Base-by-base conservation (phyloP, 768 basidiomycete genomes). In the Asterophora lycoperdoides region DNA sequence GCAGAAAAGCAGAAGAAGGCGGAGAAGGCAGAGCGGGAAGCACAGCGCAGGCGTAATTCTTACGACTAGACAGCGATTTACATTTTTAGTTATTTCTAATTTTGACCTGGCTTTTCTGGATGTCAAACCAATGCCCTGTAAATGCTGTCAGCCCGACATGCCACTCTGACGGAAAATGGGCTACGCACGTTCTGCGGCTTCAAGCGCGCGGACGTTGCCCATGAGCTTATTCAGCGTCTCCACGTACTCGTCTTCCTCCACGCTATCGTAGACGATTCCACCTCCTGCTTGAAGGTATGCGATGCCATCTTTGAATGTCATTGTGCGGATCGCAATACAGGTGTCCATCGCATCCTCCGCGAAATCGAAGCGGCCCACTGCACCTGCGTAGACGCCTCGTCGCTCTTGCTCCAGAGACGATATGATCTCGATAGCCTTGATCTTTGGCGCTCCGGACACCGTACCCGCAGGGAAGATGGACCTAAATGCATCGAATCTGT, bases 401-500 rank as follows among this genome's bases (percentile, higher is more conserved):
- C 83, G 81, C 66, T 97, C 91, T 59, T 84, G 78, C 64, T 98
- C 96, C 41, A 97, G 69, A 15, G 81, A 82, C 5, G 84, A 84
- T 23, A 99, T 72, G 35, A 99, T 83, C 65, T 99, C 92, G 54
- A 99, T 91, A 1, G 96, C 96, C 64, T 95, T 96, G 68, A 99
- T 94, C 70, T 99, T 99, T 2, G 96, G 96, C 28, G 96, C 96
- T 18, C 96, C 96, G 1, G 95, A 97, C 19, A 99, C 96, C 2
- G 96, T 99, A 0, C 96, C 96, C 14, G 95, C 94, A 1, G 96
- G 96, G 74, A 99, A 98, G 55, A 99, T 98, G 18, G 95, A 97
- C 8, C 95, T 83, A 79, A 99, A 98, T 0, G 96, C 96, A 64
- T 98, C 95, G 61, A 97, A 99, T 56, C 94, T 94, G 56, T 23